Evolutionary conservation across 148 eudicot genomes (phyloP), one percentile per base, ranked within the genome.

Genomic region (Talinum fruticosum): DNA sequence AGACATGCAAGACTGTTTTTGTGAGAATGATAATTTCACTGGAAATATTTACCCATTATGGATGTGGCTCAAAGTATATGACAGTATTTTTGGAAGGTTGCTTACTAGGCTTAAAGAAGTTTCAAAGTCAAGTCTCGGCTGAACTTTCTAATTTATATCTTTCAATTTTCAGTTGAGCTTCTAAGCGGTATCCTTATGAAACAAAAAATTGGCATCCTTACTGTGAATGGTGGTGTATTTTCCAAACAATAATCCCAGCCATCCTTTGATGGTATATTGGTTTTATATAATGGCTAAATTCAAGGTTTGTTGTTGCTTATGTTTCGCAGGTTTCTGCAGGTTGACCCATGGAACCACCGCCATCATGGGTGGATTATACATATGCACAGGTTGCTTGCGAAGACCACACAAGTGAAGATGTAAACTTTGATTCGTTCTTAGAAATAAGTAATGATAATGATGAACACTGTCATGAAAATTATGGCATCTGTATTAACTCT

Each of bases 401-500:
- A 73, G 32, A 29, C 15, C 75, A 73, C 44, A 77, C 64, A 73
- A 77, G 70, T 73, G 65, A 66, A 51, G 8, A 54, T 65, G 59
- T 44, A 12, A 24, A 15, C 0, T 35, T 6, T 65, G 69, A 41
- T 37, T 71, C 61, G 6, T 69, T 16, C 10, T 2, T 69, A n/a
- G 74, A 18, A 45, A 13, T 70, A 75, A 4, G 49, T 34, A 26
- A 23, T 66, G 26, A 32, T 13, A 29, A 66, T 67, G 80, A 79
- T 33, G 19, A 51, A 51, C 4, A 51, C 57, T 41, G 57, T 15
- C 75, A 68, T 49, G 83, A 75, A 49, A 53, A 47, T 10, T 64
- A 71, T 44, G 44, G 8, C 29, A 45, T 72, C 34, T 79, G 83
- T 69, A 77, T 85, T 36, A 81, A 85, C 66, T 64, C 76, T 12